phyloP scores from a whole-genome alignment of 176 grass and related monocot genomes.

The Avena insularis region DNA sequence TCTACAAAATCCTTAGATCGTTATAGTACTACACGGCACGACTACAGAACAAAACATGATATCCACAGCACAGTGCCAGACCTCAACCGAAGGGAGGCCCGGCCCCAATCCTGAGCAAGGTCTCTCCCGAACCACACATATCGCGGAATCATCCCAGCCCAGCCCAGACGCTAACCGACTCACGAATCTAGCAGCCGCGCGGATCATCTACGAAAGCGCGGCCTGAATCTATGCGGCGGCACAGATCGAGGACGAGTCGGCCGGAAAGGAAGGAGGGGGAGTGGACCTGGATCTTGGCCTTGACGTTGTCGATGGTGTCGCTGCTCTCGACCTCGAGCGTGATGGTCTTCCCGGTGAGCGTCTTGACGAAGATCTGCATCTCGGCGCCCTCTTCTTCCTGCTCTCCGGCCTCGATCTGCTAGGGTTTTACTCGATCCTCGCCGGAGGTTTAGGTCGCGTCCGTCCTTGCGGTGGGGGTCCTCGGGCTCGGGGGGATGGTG shows the following conservation, averaged over 20 bases:
- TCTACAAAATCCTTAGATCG: background rate
- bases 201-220: background rate
- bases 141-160: too few relatives aligned
- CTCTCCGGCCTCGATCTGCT: background rate
- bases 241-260: background rate
- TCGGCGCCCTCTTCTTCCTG: background rate
- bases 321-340: conserved; percentile 98
- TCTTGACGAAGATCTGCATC: conserved; percentile 99
- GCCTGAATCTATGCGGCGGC: too few relatives aligned
- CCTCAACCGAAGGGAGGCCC: too few relatives aligned
- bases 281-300: conserved; percentile 41
- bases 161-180: too few relatives aligned
- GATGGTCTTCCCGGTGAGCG: conserved; percentile 90
- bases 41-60: background rate
- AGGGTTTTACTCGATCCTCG: background rate
- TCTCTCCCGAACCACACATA: too few relatives aligned
- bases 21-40: background rate
- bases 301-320: conserved; percentile 95
- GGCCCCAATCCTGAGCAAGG: too few relatives aligned
- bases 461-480: background rate
- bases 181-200: too few relatives aligned
- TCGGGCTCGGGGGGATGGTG: background rate
- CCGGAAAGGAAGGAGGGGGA: background rate
- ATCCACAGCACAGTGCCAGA: too few relatives aligned
- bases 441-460: conserved; percentile 10